Conservation (phyloP, 306 rosid genomes). For the Prunus campanulata region DNA sequence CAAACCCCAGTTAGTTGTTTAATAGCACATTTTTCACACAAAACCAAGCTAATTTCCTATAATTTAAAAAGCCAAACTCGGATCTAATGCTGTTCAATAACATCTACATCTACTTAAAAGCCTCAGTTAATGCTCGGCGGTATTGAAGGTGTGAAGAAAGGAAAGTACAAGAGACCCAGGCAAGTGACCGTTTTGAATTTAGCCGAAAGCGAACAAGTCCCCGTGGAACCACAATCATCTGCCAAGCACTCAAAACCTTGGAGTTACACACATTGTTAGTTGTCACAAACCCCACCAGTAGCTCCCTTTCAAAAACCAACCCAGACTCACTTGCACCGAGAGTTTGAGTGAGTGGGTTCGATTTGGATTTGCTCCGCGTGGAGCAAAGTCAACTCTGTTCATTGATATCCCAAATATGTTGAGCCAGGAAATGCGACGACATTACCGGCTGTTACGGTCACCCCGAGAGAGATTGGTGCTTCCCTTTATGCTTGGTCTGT, state of each 20-base stretch:
- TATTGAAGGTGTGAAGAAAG: not conserved
- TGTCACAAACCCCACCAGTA: conserved; percentile 44
- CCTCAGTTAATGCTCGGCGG: not conserved
- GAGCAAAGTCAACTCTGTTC: conserved; percentile 36
- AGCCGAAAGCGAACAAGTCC: not conserved
- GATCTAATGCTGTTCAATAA: not conserved
- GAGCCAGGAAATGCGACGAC: conserved; percentile 29
- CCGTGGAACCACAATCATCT: conserved; percentile 31
- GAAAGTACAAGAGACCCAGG: not conserved
- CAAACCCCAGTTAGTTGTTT: not conserved
- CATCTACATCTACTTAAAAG: not conserved
- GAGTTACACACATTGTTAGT: conserved; percentile 28
- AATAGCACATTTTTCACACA: not conserved
- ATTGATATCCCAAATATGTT: conserved; percentile 33
- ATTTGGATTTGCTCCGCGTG: conserved; percentile 26
- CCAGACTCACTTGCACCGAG: conserved; percentile 19
- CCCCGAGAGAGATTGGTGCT: not conserved
- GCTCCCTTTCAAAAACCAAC: conserved; percentile 18
- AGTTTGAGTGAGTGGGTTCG: conserved; percentile 34
- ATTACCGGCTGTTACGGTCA: conserved; percentile 14
- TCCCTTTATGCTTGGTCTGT: not conserved
- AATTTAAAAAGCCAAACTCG: not conserved
- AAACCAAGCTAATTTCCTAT: not conserved
- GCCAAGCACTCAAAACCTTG: conserved; percentile 35
- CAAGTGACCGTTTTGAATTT: not conserved